Evolutionary conservation across 2,329 filamentous ascomycete genomes (phyloP), one percentile per base, ranked within the genome.

Genomic region (Ascochyta rabiei): DNA sequence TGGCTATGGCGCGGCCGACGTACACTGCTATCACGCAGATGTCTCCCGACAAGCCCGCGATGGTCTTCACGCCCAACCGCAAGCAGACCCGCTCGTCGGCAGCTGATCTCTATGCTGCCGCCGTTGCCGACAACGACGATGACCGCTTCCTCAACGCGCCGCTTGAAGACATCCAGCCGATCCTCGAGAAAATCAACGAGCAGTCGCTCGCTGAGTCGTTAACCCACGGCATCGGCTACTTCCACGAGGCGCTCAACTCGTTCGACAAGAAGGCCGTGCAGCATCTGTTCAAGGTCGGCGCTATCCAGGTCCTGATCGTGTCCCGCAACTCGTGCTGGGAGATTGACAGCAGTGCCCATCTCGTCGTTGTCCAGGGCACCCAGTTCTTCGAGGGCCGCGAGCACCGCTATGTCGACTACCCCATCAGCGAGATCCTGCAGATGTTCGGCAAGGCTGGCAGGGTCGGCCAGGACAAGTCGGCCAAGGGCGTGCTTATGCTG

Each of bases 321-420:
- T 90, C 88, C 7, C 86, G 95, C 48, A 93, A 99, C 76, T 92
- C 95, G 44, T 97, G 93, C 77, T 99, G 95, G 93, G 93, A 98
- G 76, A 81, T 99, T 48, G 87, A 96, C 61, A 88, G 87, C 70
- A 91, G 86, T 1, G 93, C 93, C 4, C 93, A 98, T 72, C 81
- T 99, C 13, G 93, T 98, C 13, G 85, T 99, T 42, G 88, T 99
- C 28, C 98, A 99, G 93, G 93, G 93, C 15, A 99, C 96, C 1
- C 95, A 99, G 70, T 97, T 93, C 77, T 99, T 93, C 63, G 95
- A 99, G 69, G 95, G 95, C 6, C 88, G 92, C 45, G 93, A 99
- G 76, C 96, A 99, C 75, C 89, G 96, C 57, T 99, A 99, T 74
- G 87, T 98, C 48, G 95, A 99, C 76, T 99, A 99, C 69, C 89